Percentiles rank a stretch among this genome's conserved stretches.
These are phyloP conservation scores for Clathrospora elynae DNA, from an alignment of 2,329 filamentous ascomycete genomes.

Conservation along the genomic window DNA sequence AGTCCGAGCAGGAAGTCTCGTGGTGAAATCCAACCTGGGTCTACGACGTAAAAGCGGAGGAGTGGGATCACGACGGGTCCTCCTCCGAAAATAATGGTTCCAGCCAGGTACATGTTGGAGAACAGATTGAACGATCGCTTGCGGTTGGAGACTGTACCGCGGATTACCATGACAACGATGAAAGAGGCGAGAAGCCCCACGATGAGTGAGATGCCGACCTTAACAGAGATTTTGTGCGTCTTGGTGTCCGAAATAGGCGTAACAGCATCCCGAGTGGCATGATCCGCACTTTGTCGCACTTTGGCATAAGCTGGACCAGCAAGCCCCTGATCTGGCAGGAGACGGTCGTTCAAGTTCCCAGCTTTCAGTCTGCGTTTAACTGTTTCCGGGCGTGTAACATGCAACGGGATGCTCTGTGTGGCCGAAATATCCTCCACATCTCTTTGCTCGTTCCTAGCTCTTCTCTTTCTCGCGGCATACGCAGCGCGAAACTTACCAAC, in stretches of 20 bases:
- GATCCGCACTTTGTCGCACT: slow-evolving; percentile 7
- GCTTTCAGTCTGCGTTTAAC: slow-evolving; percentile 28
- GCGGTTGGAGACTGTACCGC: slow-evolving; percentile 46
- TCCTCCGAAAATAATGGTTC: slow-evolving; percentile 61
- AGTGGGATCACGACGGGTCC: slow-evolving; percentile 54
- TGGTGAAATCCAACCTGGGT: slow-evolving; percentile 70
- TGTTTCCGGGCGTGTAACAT: slow-evolving; percentile 24
- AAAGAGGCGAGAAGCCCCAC: slow-evolving; percentile 62
- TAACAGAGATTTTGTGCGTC: slow-evolving; percentile 47
- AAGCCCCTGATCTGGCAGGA: slow-evolving; percentile 13
- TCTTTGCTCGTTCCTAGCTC: slow-evolving; percentile 21
- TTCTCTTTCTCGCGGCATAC: slow-evolving; percentile 24
- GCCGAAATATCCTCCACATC: slow-evolving; percentile 28
- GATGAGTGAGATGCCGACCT: slow-evolving; percentile 47
- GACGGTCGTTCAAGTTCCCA: slow-evolving; percentile 25
- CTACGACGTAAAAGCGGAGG: slow-evolving; percentile 59
- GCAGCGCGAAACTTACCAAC: slow-evolving; percentile 38
- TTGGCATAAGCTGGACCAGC: slow-evolving; percentile 7
- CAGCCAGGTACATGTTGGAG: slow-evolving; percentile 74
- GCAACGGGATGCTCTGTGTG: slow-evolving; percentile 18
- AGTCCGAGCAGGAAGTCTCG: slow-evolving; percentile 75
- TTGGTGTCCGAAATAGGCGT: slow-evolving; percentile 26
- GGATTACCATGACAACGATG: slow-evolving; percentile 59
- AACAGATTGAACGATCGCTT: slow-evolving; percentile 66
- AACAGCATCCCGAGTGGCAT: neutral